Percentiles rank a stretch among this genome's conserved stretches.
Evolutionary conservation across 208 protist species (phyloP).

Genomic region (Willaertia magna): DNA sequence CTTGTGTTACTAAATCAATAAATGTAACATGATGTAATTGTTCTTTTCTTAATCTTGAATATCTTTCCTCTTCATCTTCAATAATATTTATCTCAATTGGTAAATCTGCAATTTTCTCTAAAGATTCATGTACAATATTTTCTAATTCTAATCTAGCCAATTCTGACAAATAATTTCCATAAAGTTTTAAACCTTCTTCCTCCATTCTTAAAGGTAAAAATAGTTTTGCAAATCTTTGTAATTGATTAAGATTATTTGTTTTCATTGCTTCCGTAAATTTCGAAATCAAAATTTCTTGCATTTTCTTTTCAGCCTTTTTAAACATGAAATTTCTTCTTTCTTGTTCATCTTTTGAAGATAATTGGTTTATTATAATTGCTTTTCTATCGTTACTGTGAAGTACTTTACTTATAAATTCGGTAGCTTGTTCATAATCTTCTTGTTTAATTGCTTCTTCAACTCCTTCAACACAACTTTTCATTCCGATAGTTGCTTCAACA

Average conservation of each 20-base stretch:
- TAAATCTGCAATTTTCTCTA: background rate
- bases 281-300: background rate
- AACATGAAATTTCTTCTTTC: background rate
- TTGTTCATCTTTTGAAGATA: background rate
- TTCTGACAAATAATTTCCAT: background rate
- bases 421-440: background rate
- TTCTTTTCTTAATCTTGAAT: background rate
- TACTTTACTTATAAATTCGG: background rate
- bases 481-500: slow-evolving; percentile 1
- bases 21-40: background rate
- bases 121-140: background rate
- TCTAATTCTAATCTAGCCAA: background rate
- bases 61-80: background rate
- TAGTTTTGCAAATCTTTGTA: background rate
- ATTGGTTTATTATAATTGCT: background rate
- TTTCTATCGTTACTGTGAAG: background rate
- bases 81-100: background rate
- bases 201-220: background rate
- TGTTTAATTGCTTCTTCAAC: background rate
- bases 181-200: background rate
- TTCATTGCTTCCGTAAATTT: background rate
- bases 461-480: background rate
- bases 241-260: background rate
- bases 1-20: background rate
- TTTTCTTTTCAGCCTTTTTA: background rate